These are phyloP conservation scores for Colletotrichum brevisporum DNA, from an alignment of 2,329 filamentous ascomycete species.

Conservation along the genomic window DNA sequence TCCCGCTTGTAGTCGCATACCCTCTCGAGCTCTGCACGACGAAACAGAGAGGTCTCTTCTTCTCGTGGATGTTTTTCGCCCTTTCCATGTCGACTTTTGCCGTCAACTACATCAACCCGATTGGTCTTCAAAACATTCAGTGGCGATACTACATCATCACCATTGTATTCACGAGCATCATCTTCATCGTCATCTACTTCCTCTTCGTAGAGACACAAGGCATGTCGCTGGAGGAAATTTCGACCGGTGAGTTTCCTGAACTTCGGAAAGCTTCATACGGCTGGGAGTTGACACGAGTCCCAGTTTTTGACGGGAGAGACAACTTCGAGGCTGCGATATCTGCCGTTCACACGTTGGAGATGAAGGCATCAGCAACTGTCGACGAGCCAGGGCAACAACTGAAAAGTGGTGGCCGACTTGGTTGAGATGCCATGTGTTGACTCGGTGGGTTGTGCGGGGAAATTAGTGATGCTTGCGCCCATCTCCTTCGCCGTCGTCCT, in stretches of 20 bases:
- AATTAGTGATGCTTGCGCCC: too few species aligned
- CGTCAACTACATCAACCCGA: constrained; percentile 34
- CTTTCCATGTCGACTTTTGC: constrained; percentile 26
- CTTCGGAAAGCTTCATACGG: background rate
- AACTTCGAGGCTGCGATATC: constrained; percentile 14
- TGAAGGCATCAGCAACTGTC: constrained; percentile 2
- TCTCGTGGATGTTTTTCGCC: constrained; percentile 14
- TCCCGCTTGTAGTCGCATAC: constrained; percentile 29
- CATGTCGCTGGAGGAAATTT: constrained; percentile 68
- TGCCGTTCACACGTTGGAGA: constrained; percentile 7
- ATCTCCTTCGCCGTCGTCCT: too few species aligned
- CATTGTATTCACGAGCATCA: constrained; percentile 11
- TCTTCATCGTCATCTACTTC: constrained; percentile 51
- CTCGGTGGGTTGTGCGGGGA: too few species aligned
- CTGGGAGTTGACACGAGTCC: background rate
- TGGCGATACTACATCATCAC: constrained; percentile 29
- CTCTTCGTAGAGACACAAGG: constrained; percentile 67
- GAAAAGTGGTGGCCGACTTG: too few species aligned
- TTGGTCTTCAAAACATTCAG: constrained; percentile 24
- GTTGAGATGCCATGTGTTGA: too few species aligned
- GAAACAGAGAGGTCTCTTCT: constrained; percentile 31
- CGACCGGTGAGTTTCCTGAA: background rate
- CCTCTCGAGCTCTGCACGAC: constrained; percentile 25
- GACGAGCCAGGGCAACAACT: background rate
- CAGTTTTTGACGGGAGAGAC: constrained; percentile 12